Percentiles rank a stretch among this genome's conserved stretches.
Conservation (phyloP, 2,329 filamentous ascomycete genomes). For the Penicillium italicum region DNA sequence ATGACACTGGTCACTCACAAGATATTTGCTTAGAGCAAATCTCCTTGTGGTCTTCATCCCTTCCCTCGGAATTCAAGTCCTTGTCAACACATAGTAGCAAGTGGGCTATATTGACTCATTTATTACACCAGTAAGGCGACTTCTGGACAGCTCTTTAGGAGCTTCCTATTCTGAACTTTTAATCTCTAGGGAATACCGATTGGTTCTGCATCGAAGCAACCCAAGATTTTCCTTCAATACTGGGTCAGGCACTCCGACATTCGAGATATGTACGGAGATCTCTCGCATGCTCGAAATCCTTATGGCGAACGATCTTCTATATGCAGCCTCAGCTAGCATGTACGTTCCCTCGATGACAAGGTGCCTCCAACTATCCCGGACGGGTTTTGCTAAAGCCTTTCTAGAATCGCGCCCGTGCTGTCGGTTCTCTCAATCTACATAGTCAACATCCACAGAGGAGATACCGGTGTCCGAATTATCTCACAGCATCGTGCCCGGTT, state of each 20-base stretch:
- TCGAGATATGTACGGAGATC: conserved; percentile 17
- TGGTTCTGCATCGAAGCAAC: conserved; percentile 10
- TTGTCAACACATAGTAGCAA: conserved; percentile 7
- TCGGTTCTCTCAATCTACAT: conserved; percentile 16
- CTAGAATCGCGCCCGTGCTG: conserved; percentile 14
- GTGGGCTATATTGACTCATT: conserved; percentile 12
- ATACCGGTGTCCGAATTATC: conserved; percentile 15
- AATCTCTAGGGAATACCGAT: conserved; percentile 10
- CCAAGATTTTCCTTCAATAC: conserved; percentile 11
- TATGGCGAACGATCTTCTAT: conserved; percentile 16
- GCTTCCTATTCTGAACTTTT: background rate
- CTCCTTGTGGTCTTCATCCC: conserved; percentile 7
- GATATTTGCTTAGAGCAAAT: conserved; percentile 15
- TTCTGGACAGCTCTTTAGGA: no score
- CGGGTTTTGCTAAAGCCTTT: background rate
- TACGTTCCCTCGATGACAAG: background rate
- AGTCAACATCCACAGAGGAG: conserved; percentile 15
- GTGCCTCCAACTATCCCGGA: background rate
- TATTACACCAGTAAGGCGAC: conserved; percentile 11
- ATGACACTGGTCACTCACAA: conserved; percentile 6
- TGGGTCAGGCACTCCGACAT: conserved; percentile 11
- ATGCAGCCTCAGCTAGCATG: conserved; percentile 10
- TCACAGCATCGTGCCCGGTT: conserved; percentile 25
- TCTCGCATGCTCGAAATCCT: conserved; percentile 21
- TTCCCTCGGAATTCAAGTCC: conserved; percentile 5